Base-by-base conservation (phyloP, 176 grass and related monocot species). In the Eremochloa ophiuroides region DNA sequence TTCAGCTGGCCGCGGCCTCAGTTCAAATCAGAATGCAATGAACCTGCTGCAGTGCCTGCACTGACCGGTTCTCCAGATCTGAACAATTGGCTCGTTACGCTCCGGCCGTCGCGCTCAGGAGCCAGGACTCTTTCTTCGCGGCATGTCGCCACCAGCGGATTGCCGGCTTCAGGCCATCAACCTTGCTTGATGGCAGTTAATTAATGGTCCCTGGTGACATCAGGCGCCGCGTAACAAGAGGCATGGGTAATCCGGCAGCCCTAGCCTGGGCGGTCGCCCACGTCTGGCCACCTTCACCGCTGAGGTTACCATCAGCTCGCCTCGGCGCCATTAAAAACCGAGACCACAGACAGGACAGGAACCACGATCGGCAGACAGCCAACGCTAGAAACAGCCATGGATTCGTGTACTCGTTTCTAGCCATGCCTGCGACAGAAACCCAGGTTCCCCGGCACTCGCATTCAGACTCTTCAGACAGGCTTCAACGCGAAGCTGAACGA, bases 391-490 rank as follows among this genome's bases (percentile, higher is more conserved):
- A 6, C 40, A 7, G 51, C 15, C 15, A 15, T 59, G 66, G 55
- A 48, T 20, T 84, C 87, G 78, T 89, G 88, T 86, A 59, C 83
- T 13, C 4, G 2, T 78, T 89, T 81, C 17, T 42, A 82, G 46
- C 83, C 83, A 73, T 78, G 78, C 77, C 78, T 77, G 77, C 62
- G 27, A 55, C 70, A 55, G 66, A 41, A 53, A 7, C 66, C 56
- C 71, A 72, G 78, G 53, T 50, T 82, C 59, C 35, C 31, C 27
- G 61, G 43, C 73, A 61, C 59, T 82, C 66, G 46, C 66, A 66
- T 71, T 81, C 78, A 77, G n/a, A 74, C 64, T 35, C 34, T 7
- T 7, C 5, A 9, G 73, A 48, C 23, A 9, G 47, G 9, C 87
- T 78, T 89, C 73, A 59, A 22, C 58, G 29, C 50, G 66, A 82